These are phyloP conservation scores for Lasiosphaeria miniovina DNA, from an alignment of 495 filamentous ascomycete genomes.

Conservation along the genomic window DNA sequence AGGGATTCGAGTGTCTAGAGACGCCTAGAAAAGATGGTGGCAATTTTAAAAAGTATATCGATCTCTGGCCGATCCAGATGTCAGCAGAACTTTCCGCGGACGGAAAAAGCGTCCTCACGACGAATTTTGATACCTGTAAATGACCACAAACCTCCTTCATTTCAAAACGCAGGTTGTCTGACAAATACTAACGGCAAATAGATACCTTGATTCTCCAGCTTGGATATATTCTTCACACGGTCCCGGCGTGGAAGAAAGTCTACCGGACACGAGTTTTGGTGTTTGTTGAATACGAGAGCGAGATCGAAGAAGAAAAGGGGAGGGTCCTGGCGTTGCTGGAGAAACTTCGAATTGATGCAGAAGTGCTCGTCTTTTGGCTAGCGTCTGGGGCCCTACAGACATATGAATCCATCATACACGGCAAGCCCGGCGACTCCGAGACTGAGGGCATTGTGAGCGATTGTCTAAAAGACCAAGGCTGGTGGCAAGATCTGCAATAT, in stretches of 20 bases:
- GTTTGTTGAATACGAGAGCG: constrained; percentile 86
- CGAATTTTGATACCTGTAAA: constrained; percentile 83
- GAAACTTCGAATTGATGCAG: constrained; percentile 76
- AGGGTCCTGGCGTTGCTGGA: constrained; percentile 73
- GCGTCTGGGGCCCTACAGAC: constrained; percentile 67
- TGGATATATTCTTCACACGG: constrained; percentile 79
- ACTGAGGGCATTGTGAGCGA: constrained; percentile 53
- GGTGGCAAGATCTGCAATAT: constrained; percentile 77
- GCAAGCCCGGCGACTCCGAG: constrained; percentile 43
- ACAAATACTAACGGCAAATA: constrained; percentile 24
- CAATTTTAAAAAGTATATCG: constrained; percentile 74
- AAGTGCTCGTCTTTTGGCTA: constrained; percentile 78
- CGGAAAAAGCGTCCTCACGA: constrained; percentile 69
- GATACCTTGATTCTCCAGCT: constrained; percentile 83
- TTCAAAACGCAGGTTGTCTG: background rate
- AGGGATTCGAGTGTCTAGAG: constrained; percentile 75
- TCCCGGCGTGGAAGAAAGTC: constrained; percentile 75
- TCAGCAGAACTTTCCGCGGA: constrained; percentile 71
- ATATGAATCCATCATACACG: constrained; percentile 79
- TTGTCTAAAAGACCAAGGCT: constrained; percentile 65
- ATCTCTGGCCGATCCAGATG: constrained; percentile 85
- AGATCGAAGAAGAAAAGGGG: constrained; percentile 73
- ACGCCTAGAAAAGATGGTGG: constrained; percentile 55
- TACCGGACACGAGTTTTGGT: constrained; percentile 75
- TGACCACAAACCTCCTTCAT: background rate